Conservation (phyloP, 768 basidiomycete species). For the Mycena vitilis region DNA sequence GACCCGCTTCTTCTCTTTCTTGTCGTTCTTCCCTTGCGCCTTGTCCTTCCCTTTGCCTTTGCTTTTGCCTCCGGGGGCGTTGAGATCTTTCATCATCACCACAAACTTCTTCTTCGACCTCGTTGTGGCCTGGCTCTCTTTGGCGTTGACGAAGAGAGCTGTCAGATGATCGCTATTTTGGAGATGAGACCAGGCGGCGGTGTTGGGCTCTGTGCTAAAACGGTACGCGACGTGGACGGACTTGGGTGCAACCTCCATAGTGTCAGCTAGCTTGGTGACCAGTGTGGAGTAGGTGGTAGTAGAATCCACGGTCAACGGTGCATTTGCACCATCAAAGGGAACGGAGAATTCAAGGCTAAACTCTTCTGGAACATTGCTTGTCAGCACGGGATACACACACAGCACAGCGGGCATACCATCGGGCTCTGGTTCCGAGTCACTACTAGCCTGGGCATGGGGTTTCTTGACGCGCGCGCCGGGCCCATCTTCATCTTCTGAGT, state of each 20-base stretch:
- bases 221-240: conserved; percentile 8
- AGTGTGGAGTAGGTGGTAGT: neutral
- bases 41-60: neutral
- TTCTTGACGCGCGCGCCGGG: neutral
- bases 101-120: conserved; percentile 14
- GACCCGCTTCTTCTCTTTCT: conserved; percentile 17
- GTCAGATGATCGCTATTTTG: neutral
- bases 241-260: conserved; percentile 6
- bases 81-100: neutral
- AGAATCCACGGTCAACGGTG: neutral
- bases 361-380: no score
- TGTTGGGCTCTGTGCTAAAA: conserved; percentile 1
- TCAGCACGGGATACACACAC: no score
- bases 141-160: neutral
- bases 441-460: no score
- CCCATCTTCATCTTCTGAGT: neutral
- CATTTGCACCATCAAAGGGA: conserved; percentile 10
- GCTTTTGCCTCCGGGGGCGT: neutral
- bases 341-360: neutral
- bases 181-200: neutral
- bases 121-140: neutral
- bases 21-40: neutral
- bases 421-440: no score
- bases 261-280: neutral
- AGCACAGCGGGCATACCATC: no score